A percentile compares a stretch with the other conserved stretches of the same genome.
These are phyloP conservation scores for Malus sylvestris DNA, from an alignment of 306 rosid species.

Conservation along the genomic window DNA sequence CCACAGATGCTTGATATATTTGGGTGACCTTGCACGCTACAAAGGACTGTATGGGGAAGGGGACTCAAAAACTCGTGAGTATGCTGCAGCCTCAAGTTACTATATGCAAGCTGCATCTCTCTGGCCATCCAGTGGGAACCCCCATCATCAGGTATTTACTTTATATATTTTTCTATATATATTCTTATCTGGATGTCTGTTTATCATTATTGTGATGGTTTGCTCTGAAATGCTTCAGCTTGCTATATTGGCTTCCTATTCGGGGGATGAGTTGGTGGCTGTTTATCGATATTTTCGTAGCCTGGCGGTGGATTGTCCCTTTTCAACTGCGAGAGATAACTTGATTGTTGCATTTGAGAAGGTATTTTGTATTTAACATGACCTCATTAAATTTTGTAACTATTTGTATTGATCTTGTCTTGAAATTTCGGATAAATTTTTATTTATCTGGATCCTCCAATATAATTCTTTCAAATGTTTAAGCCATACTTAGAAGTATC, in stretches of 20 bases:
- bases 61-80: constrained; percentile 78
- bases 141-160: constrained; percentile 87
- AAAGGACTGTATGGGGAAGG: constrained; percentile 90
- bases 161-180: neutral
- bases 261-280: constrained; percentile 69
- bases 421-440: neutral
- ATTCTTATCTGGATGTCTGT: neutral
- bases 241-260: constrained; percentile 89
- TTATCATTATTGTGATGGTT: neutral
- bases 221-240: constrained; percentile 50
- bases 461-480: neutral
- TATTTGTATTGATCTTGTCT: neutral
- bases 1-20: constrained; percentile 89
- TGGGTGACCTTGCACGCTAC: constrained; percentile 99
- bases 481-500: neutral
- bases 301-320: constrained; percentile 82
- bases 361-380: constrained; percentile 34
- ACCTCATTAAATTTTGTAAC: neutral
- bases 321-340: constrained; percentile 92
- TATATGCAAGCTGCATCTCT: constrained; percentile 87
- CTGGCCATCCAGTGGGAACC: constrained; percentile 89
- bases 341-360: constrained; percentile 91
- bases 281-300: constrained; percentile 93
- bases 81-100: constrained; percentile 90
- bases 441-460: neutral